Evolutionary conservation across 2,329 filamentous ascomycete genomes (phyloP).

Genomic region (Fusarium ambrosium): DNA sequence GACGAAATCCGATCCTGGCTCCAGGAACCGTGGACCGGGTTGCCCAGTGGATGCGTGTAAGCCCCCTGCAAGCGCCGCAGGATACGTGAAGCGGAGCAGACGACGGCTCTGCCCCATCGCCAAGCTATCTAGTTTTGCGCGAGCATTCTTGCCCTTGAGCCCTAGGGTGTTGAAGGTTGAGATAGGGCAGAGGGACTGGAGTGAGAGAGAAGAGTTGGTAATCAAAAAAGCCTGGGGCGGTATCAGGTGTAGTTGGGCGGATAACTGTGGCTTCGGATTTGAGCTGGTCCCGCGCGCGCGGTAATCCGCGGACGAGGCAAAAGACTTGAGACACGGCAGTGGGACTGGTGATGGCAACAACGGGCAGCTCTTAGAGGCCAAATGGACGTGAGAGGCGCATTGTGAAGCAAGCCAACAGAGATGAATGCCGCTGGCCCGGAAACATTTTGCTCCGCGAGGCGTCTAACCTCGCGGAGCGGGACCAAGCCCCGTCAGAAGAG

Average conservation of each 20-base stretch:
- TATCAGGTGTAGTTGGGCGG: slow-evolving; percentile 14
- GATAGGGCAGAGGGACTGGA: slow-evolving; percentile 18
- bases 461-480: slow-evolving; percentile 10
- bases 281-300: slow-evolving; percentile 25
- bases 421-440: slow-evolving; percentile 27
- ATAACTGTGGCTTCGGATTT: slow-evolving; percentile 27
- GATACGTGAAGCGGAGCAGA: slow-evolving; percentile 23
- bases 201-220: slow-evolving; percentile 7
- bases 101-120: slow-evolving; percentile 22
- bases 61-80: slow-evolving; percentile 25
- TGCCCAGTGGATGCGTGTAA: slow-evolving; percentile 6
- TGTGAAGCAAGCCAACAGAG: slow-evolving; percentile 28
- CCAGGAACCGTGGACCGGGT: slow-evolving; percentile 8
- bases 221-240: slow-evolving; percentile 12
- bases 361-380: slow-evolving; percentile 11
- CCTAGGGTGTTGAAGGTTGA: neutral
- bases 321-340: slow-evolving; percentile 11
- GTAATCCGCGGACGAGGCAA: slow-evolving; percentile 23
- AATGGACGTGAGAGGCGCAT: slow-evolving; percentile 27
- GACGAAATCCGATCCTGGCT: slow-evolving; percentile 6
- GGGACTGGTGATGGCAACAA: slow-evolving; percentile 19
- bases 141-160: slow-evolving; percentile 11
- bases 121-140: slow-evolving; percentile 21
- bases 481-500: slow-evolving; percentile 1
- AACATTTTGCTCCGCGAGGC: slow-evolving; percentile 10